Evolutionary conservation across 2,329 filamentous ascomycete genomes (phyloP).

Genomic region (Berkeleyomyces rouxiae): DNA sequence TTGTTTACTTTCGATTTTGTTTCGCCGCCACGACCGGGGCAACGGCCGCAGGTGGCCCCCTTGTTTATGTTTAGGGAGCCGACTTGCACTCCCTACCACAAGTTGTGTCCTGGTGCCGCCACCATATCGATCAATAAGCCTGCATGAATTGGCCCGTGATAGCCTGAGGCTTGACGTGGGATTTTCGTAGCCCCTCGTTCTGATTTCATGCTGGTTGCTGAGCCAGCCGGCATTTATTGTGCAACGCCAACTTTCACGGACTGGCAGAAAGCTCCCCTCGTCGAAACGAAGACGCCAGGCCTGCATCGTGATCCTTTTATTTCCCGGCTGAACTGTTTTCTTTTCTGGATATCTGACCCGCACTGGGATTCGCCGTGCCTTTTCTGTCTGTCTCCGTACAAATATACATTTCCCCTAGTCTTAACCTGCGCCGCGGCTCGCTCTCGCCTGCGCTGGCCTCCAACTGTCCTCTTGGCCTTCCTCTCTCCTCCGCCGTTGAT

Average conservation of each 20-base stretch:
- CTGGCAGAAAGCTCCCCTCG: background rate
- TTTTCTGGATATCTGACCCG: background rate
- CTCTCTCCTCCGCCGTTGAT: background rate
- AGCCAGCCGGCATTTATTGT: background rate
- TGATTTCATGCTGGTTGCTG: background rate
- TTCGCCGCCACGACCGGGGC: background rate
- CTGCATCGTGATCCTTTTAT: slow-evolving; percentile 13
- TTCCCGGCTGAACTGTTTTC: slow-evolving; percentile 3
- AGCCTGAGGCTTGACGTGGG: background rate
- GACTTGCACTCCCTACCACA: background rate
- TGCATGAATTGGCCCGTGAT: background rate
- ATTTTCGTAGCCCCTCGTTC: background rate
- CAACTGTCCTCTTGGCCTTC: background rate
- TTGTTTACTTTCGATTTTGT: background rate
- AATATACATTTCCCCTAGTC: no score
- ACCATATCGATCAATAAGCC: background rate
- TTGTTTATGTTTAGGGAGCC: background rate
- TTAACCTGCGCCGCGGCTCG: no score
- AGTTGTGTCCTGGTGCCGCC: background rate
- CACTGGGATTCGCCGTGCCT: slow-evolving; percentile 9
- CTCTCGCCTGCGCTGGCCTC: background rate
- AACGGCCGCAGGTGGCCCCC: background rate
- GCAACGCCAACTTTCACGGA: background rate
- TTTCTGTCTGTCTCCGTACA: slow-evolving; percentile 1
- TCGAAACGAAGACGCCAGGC: background rate